Percentiles rank a stretch among this genome's conserved stretches.
These are phyloP conservation scores for Nicotiana knightiana DNA, from an alignment of 257 asterid genomes.

Conservation along the genomic window DNA sequence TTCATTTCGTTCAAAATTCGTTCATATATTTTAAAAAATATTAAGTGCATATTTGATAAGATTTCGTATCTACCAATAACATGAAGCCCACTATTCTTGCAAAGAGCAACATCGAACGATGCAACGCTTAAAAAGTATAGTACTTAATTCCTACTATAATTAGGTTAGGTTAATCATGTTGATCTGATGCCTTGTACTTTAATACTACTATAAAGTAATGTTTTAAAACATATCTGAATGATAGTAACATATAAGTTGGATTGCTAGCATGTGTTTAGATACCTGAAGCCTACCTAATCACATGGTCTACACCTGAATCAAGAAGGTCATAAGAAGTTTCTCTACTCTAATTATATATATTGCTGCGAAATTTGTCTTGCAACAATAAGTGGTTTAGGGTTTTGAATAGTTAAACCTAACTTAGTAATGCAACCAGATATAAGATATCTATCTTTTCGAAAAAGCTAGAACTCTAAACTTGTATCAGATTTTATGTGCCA, in stretches of 20 bases:
- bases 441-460: background rate
- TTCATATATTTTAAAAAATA: background rate
- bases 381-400: background rate
- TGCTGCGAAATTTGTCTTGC: background rate
- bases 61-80: slow-evolving; percentile 42
- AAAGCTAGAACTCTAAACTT: background rate
- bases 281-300: slow-evolving; percentile 63
- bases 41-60: background rate
- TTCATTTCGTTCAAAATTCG: background rate
- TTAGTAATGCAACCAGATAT: background rate
- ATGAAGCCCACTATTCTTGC: slow-evolving; percentile 46
- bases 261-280: slow-evolving; percentile 72
- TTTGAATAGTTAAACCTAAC: background rate
- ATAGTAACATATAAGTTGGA: slow-evolving; percentile 21
- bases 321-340: slow-evolving; percentile 17
- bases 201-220: background rate
- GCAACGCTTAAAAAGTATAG: slow-evolving; percentile 13
- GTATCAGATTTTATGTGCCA: background rate
- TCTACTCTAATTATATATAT: background rate
- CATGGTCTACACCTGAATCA: slow-evolving; percentile 51
- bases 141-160: background rate
- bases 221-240: background rate
- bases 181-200: slow-evolving; percentile 12
- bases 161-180: slow-evolving; percentile 25
- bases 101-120: slow-evolving; percentile 14